Conservation (phyloP, 164 flowering plant species). For the Magnolia kwangsiensis region DNA sequence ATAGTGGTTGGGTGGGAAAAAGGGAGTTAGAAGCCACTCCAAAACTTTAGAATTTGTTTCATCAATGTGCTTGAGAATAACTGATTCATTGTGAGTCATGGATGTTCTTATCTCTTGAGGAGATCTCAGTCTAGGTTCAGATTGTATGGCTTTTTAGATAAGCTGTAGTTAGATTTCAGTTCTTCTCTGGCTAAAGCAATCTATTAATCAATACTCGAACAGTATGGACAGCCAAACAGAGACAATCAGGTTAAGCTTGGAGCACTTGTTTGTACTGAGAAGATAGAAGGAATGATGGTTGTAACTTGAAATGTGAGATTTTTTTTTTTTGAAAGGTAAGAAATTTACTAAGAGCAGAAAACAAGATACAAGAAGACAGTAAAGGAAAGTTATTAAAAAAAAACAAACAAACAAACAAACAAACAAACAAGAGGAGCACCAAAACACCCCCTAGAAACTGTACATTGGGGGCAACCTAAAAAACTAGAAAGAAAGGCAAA, state of each 20-base stretch:
- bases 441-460: too few relatives aligned
- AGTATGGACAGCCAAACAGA: background rate
- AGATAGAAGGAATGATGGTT: background rate
- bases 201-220: background rate
- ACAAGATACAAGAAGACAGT: too few relatives aligned
- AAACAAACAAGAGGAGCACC: too few relatives aligned
- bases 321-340: too few relatives aligned
- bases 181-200: background rate
- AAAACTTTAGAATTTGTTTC: background rate
- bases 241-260: background rate
- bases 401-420: too few relatives aligned
- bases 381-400: too few relatives aligned
- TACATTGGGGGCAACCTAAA: too few relatives aligned
- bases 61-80: background rate
- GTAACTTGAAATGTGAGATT: too few relatives aligned
- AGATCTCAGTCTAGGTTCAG: background rate
- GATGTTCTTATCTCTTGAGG: background rate
- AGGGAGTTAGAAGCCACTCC: background rate
- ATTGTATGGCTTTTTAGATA: background rate
- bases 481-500: too few relatives aligned
- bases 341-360: too few relatives aligned
- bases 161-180: background rate
- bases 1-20: too few relatives aligned
- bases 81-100: too few relatives aligned
- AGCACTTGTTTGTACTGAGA: background rate